These are phyloP conservation scores for Erodium chrysanthum DNA, from an alignment of 441 rosid genomes.

Conservation along the genomic window DNA sequence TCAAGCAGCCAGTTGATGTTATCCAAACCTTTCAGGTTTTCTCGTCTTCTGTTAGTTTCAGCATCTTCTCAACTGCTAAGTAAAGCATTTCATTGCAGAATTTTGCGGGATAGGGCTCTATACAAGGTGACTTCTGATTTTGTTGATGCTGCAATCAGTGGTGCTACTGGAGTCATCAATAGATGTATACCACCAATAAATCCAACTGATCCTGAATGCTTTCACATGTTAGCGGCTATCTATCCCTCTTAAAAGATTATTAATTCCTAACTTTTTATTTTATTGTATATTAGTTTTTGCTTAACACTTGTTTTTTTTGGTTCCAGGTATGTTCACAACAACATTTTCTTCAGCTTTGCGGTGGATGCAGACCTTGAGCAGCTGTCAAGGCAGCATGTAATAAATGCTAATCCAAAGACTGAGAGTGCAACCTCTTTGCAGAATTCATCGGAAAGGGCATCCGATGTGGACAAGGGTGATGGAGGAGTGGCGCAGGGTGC, in stretches of 20 bases:
- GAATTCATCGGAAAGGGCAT: constrained; percentile 33
- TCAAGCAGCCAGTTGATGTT: neutral
- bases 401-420: constrained; percentile 23
- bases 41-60: constrained; percentile 11
- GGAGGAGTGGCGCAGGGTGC: constrained; percentile 29
- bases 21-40: constrained; percentile 3
- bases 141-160: constrained; percentile 92
- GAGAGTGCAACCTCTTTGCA: constrained; percentile 21
- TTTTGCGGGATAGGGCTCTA: constrained; percentile 91
- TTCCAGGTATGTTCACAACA: constrained; percentile 99
- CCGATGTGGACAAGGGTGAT: constrained; percentile 30
- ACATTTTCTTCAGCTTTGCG: constrained; percentile 98
- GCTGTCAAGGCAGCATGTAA: constrained; percentile 44
- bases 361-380: constrained; percentile 94
- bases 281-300: neutral
- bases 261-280: neutral
- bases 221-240: constrained; percentile 80
- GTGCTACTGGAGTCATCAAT: constrained; percentile 95
- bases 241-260: constrained; percentile 11
- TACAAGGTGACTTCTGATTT: constrained; percentile 99
- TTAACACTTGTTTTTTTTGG: neutral
- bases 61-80: constrained; percentile 14
- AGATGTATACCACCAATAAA: constrained; percentile 98
- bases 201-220: constrained; percentile 99
- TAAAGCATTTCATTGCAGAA: constrained; percentile 45